Evolutionary conservation across 2,329 filamentous ascomycete genomes (phyloP).

Genomic region (Exophiala lecanii-corni): DNA sequence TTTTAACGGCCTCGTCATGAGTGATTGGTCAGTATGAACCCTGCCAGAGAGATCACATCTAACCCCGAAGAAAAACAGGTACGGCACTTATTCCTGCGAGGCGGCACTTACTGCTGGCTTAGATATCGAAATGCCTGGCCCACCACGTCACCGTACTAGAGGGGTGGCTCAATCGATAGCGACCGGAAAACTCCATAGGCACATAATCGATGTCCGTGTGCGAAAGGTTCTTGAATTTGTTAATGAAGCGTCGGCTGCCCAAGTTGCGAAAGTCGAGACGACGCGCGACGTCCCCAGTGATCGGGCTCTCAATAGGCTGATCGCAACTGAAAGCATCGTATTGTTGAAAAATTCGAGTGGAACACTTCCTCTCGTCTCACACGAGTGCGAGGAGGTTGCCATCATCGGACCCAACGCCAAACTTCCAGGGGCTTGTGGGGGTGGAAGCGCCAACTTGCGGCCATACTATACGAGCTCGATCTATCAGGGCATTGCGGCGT

Average conservation of each 20-base stretch:
- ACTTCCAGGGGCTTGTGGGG: conserved; percentile 49
- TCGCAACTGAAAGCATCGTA: conserved; percentile 66
- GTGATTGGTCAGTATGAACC: too few relatives aligned
- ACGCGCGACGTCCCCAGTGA: conserved; percentile 54
- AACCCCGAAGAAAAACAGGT: too few relatives aligned
- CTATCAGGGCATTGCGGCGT: conserved; percentile 36
- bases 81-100: not conserved
- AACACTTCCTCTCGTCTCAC: conserved; percentile 50
- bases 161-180: conserved; percentile 33
- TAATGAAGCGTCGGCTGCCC: conserved; percentile 22
- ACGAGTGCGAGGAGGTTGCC: conserved; percentile 34
- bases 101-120: conserved; percentile 24
- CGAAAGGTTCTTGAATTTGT: conserved; percentile 31
- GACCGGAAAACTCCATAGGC: conserved; percentile 29
- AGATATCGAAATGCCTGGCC: conserved; percentile 30
- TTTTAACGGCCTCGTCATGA: conserved; percentile 42
- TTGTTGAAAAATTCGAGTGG: conserved; percentile 66
- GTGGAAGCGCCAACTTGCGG: conserved; percentile 55
- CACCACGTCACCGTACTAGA: conserved; percentile 13
- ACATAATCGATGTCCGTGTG: conserved; percentile 28
- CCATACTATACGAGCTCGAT: conserved; percentile 42
- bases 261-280: conserved; percentile 35
- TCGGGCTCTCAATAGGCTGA: conserved; percentile 59
- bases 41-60: too few relatives aligned
- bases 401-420: conserved; percentile 53